A percentile compares a stretch with the other conserved stretches of the same genome.
phyloP scores from a whole-genome alignment of 208 protist species.

The Naegleria fowleri region DNA sequence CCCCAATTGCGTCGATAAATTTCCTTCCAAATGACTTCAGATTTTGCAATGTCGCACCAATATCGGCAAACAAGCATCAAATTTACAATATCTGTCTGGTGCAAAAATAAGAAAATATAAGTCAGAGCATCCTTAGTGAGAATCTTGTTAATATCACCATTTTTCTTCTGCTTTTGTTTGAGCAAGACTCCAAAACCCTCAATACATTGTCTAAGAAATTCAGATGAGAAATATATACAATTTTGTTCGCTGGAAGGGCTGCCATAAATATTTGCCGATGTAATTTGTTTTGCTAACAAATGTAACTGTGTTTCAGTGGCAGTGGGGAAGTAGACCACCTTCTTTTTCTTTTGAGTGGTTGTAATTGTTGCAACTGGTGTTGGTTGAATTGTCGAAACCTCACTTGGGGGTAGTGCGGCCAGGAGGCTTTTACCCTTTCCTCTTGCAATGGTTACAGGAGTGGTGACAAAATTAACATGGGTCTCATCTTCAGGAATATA shows the following conservation, averaged over 20 bases:
- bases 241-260: background rate
- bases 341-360: background rate
- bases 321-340: background rate
- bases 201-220: background rate
- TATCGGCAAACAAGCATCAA: background rate
- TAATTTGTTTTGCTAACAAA: background rate
- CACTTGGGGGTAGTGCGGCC: too few species aligned
- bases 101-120: background rate
- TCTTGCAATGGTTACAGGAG: too few species aligned
- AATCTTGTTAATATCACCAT: background rate
- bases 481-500: background rate
- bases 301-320: background rate
- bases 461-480: too few species aligned
- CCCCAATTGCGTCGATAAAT: background rate
- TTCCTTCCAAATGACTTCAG: background rate
- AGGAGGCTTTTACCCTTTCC: too few species aligned
- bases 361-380: background rate
- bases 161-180: background rate
- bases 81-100: background rate
- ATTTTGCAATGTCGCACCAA: background rate
- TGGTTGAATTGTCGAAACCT: background rate
- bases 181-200: background rate
- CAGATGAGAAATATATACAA: background rate
- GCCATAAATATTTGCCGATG: background rate
- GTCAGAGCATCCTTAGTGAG: background rate